Base-by-base conservation (phyloP, 352 stramenopile genomes). In the Globisporangium ultimum region DNA sequence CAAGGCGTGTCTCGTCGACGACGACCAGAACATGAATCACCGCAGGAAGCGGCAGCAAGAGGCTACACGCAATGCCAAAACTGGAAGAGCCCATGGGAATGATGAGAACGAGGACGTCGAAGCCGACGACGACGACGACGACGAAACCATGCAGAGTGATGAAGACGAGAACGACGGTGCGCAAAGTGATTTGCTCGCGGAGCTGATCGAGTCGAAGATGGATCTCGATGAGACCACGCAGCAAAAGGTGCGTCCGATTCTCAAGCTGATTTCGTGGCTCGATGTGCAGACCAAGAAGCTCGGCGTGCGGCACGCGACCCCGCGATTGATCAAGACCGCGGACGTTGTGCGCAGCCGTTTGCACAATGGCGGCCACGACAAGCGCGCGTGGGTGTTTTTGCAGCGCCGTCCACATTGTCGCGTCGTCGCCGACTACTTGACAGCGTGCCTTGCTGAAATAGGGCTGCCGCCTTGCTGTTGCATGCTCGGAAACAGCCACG, bases 361-460 rank as follows among this genome's bases (percentile, higher is more conserved):
- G 17, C 50, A 56, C 7, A 83, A 84, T 60, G 60, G 48, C 18
- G 40, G 51, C 0, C 66, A 61, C 18, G 46, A 60, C 11, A 49
- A 79, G 22, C 65, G 68, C 41, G 68, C 62, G 14, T 84, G 86
- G 86, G 72, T 95, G 0, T 93, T 93, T 67, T 58, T 95, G 5
- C 59, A 91, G 59, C 73, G 86, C 10, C 75, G 86, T 8, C 80
- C 69, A 22, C 74, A 95, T 58, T 88, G 72, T 34, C 80, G 70
- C 2, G 76, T 95, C 9, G 75, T 93, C 18, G 77, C 84, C 2
- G 84, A 95, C 52, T 95, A 91, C 57, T 63, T 95, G 41, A 83
- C 82, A 9, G 68, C 72, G 28, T 67, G 52, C 9, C 66, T 93
- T 0, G 38, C 36, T 9, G 62, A 80, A 34, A 36, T 91, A 2